phyloP scores from a whole-genome alignment of 2,329 filamentous ascomycete genomes.

The Nigrospora sphaerica region DNA sequence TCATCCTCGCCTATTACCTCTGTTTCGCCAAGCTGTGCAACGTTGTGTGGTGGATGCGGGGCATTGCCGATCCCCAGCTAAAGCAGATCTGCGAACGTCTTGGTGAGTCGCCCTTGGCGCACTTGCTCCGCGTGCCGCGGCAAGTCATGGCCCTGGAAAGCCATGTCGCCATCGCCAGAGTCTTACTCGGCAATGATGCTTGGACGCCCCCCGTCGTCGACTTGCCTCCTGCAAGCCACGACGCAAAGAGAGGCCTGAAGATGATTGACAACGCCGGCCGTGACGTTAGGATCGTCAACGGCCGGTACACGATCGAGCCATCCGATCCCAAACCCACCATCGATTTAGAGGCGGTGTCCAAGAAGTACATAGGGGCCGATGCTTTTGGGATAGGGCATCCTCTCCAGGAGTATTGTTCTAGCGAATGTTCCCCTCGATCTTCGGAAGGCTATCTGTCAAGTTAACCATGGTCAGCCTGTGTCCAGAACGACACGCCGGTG shows the following conservation, averaged over 20 bases:
- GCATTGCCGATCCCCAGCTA: constrained; percentile 38
- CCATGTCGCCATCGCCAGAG: constrained; percentile 26
- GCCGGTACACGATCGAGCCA: background rate
- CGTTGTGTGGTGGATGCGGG: constrained; percentile 42
- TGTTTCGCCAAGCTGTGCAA: constrained; percentile 38
- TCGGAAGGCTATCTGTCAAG: too few relatives aligned
- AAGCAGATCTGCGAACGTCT: constrained; percentile 32
- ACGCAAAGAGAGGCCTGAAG: constrained; percentile 11
- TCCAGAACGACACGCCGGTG: too few relatives aligned
- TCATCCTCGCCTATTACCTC: constrained; percentile 47
- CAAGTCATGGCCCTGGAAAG: constrained; percentile 26
- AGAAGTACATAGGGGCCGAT: background rate
- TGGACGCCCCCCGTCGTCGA: constrained; percentile 28
- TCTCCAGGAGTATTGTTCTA: background rate
- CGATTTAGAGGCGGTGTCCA: too few relatives aligned
- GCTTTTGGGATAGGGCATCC: constrained; percentile 1
- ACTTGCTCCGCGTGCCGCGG: constrained; percentile 33
- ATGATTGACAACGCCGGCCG: constrained; percentile 9
- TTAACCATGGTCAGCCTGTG: too few relatives aligned
- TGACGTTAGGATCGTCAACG: constrained; percentile 1
- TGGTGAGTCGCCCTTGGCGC: constrained; percentile 28
- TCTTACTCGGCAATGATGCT: constrained; percentile 35
- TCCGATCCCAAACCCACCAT: too few relatives aligned
- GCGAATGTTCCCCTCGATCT: too few relatives aligned
- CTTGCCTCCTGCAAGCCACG: constrained; percentile 11